Base-by-base conservation (phyloP, 2,329 filamentous ascomycete species). In the Aschersonia sp. region DNA sequence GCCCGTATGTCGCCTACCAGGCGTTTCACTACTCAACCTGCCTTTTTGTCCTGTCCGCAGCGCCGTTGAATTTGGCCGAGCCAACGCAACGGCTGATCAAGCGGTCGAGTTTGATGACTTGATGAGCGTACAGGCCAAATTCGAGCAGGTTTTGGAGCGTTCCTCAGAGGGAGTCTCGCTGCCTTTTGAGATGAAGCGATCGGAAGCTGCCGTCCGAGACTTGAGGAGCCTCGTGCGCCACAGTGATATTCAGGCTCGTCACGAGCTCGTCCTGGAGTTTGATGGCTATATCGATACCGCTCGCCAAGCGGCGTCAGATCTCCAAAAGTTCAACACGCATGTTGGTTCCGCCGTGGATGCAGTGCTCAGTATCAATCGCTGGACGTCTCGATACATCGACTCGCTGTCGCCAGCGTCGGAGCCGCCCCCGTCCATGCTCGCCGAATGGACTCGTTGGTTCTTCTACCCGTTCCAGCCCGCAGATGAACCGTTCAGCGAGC, bases 101-200 rank as follows among this genome's bases (percentile, higher is more conserved):
- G 62, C 61, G 5, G 67, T 81, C 43, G 81, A 88, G 56, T 90
- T 90, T 54, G 81, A 87, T 29, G 22, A 31, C 42, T 31, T 43
- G 42, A 43, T 43, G 42, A 22, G 29, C 22, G 42, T 84, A 1
- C 86, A 94, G 61, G 70, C 76, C n/a, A 74, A 80, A 31, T 87
- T 94, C 48, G 84, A 88, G 61, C 76, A 83, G 49, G 79, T 92
- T 1, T 65, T 92, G 4, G 77, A 85, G 53, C 76, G 79, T 49
- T 79, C 77, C 12, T 74, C 78, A 1, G 73, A 79, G 29, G 77
- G 80, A 1, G 76, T 81, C 2, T 78, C 77, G 1, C 65, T 92
- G 4, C 85, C 85, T 0, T 70, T 84, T 54, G 83, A 87, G 54
- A 88, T 92, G 79, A 89, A 87, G 66, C 75, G 79, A 8, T 81